These are phyloP conservation scores for Lathyrus sativus DNA, from an alignment of 306 rosid genomes.

Conservation along the genomic window DNA sequence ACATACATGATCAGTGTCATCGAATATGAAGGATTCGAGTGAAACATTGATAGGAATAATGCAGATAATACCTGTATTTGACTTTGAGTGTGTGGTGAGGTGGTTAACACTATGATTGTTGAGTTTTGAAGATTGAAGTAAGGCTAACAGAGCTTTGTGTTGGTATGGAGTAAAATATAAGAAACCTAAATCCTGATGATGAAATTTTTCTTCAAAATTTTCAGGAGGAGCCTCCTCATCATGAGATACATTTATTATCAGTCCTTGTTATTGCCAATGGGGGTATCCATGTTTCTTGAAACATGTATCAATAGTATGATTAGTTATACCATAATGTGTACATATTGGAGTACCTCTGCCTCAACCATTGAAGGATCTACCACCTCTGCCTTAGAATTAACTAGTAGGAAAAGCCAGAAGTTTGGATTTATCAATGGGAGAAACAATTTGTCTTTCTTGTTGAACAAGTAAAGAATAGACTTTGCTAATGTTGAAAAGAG, in stretches of 20 bases:
- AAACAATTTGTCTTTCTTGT: no score
- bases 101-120: background rate
- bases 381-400: background rate
- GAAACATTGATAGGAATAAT: no score
- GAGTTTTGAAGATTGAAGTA: background rate
- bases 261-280: background rate
- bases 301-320: background rate
- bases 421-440: no score
- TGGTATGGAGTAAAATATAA: no score
- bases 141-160: background rate
- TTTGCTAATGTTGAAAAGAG: no score
- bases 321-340: background rate
- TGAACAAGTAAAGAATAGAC: no score
- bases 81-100: no score
- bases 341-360: background rate
- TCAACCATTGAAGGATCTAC: background rate
- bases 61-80: no score
- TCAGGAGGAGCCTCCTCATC: background rate
- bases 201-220: background rate
- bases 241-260: no score
- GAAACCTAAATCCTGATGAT: no score
- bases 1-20: no score
- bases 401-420: background rate
- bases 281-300: background rate
- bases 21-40: no score